Evolutionary conservation across 257 asterid genomes (phyloP).

Genomic region (Orobanche coerulescens): DNA sequence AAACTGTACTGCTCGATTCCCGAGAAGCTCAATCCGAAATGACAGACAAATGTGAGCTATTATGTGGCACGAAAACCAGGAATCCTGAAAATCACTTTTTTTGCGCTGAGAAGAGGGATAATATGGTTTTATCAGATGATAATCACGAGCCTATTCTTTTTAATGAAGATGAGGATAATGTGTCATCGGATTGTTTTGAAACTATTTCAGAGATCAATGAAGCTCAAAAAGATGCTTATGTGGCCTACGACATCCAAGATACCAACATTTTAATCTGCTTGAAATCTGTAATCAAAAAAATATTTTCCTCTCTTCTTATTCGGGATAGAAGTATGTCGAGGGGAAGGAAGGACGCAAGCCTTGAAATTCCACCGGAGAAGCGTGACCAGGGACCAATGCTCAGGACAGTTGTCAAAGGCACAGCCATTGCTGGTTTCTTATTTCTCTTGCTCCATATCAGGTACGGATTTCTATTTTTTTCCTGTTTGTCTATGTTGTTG

Average conservation of each 20-base stretch:
- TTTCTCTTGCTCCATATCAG: slow-evolving; percentile 59
- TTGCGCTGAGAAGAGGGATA: slow-evolving; percentile 13
- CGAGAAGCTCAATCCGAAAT: slow-evolving; percentile 24
- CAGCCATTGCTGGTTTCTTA: slow-evolving; percentile 60
- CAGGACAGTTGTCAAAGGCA: slow-evolving; percentile 60
- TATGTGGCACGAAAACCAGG: slow-evolving; percentile 1
- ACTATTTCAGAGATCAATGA: slow-evolving; percentile 13
- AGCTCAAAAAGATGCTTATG: slow-evolving; percentile 13
- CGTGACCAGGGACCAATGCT: slow-evolving; percentile 36
- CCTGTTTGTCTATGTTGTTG: neutral
- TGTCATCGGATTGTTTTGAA: slow-evolving; percentile 13
- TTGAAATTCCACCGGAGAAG: slow-evolving; percentile 24
- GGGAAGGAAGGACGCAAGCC: slow-evolving; percentile 15
- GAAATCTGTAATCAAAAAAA: slow-evolving; percentile 22
- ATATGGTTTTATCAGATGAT: slow-evolving; percentile 7
- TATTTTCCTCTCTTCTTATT: neutral
- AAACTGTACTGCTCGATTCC: slow-evolving; percentile 18
- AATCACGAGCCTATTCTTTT: slow-evolving; percentile 5
- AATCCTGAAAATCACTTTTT: neutral
- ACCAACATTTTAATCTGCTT: slow-evolving; percentile 2
- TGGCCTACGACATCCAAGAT: slow-evolving; percentile 5
- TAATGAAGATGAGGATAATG: slow-evolving; percentile 15
- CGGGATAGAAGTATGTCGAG: slow-evolving; percentile 32
- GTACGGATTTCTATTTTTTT: slow-evolving; percentile 27
- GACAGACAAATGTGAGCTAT: neutral